Conservation (phyloP, 768 basidiomycete species). For the Lyophyllum decastes region DNA sequence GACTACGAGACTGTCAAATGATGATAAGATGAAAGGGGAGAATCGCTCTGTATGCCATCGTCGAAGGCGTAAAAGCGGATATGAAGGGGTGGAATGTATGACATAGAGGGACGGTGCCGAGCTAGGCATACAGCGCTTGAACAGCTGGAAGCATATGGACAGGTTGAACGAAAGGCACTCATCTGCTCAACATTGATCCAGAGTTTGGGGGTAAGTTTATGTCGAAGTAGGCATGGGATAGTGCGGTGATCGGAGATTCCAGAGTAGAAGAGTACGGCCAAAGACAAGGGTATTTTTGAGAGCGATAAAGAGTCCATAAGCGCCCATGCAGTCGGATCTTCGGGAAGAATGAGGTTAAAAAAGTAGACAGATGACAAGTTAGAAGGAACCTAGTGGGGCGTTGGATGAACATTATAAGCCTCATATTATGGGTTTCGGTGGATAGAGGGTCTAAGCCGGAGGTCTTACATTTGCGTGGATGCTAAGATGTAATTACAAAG, state of each 20-base stretch:
- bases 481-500: not conserved
- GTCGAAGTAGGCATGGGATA: not conserved
- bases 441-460: not conserved
- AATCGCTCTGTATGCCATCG: not conserved
- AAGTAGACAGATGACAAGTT: not conserved
- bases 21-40: not conserved
- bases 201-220: not conserved
- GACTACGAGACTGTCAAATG: not conserved
- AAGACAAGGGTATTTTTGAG: not conserved
- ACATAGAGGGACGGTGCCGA: not conserved
- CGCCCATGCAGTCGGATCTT: not conserved
- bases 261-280: not conserved
- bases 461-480: not conserved
- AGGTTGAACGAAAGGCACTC: conserved; percentile 10
- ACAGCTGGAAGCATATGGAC: conserved; percentile 2
- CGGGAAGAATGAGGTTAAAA: not conserved
- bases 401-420: not conserved
- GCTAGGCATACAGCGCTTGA: not conserved
- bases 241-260: conserved; percentile 7
- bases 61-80: not conserved
- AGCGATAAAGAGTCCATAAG: not conserved
- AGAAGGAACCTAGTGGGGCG: not conserved
- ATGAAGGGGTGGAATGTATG: not conserved
- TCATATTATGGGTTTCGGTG: not conserved
- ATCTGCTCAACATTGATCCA: conserved; percentile 2